phyloP scores from a whole-genome alignment of 495 filamentous ascomycete genomes.

The Tuber umbilicatum region DNA sequence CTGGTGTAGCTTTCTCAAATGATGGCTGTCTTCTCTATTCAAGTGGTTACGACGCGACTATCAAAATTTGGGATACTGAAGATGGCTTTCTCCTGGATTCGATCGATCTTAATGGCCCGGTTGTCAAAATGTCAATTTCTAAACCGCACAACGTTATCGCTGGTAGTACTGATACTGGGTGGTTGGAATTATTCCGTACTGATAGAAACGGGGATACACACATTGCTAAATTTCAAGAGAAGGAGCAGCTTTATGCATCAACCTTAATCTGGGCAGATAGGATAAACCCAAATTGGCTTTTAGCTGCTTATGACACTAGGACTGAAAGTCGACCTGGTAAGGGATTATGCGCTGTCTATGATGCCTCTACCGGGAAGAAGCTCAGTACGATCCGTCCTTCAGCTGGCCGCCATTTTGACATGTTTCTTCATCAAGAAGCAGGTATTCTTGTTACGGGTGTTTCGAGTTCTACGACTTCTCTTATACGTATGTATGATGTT shows the following conservation, averaged over 20 bases:
- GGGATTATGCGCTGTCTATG: not conserved
- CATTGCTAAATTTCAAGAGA: conserved; percentile 12
- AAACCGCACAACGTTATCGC: conserved; percentile 42
- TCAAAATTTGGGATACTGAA: conserved; percentile 63
- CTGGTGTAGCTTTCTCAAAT: conserved; percentile 29
- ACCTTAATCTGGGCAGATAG: conserved; percentile 20
- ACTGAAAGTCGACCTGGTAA: not conserved
- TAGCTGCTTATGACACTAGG: conserved; percentile 32
- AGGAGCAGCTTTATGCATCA: conserved; percentile 18
- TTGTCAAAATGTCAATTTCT: conserved; percentile 59
- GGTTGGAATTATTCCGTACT: conserved; percentile 47
- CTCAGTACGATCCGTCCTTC: conserved; percentile 4
- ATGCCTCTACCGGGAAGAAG: not conserved
- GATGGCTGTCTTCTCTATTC: conserved; percentile 58
- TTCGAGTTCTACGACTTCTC: not conserved
- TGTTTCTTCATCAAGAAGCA: conserved; percentile 23
- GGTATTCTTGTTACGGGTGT: not conserved
- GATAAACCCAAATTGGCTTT: conserved; percentile 18
- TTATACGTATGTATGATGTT: not conserved
- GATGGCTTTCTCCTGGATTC: conserved; percentile 44
- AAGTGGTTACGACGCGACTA: conserved; percentile 70
- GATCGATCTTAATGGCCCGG: conserved; percentile 51
- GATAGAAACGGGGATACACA: conserved; percentile 16
- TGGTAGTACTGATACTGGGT: conserved; percentile 47
- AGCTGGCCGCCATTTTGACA: conserved; percentile 30